Percentiles rank a stretch among this genome's conserved stretches.
phyloP scores from a whole-genome alignment of 225 moss, liverwort and hornwort genomes.

The Antitrichia curtipendula region DNA sequence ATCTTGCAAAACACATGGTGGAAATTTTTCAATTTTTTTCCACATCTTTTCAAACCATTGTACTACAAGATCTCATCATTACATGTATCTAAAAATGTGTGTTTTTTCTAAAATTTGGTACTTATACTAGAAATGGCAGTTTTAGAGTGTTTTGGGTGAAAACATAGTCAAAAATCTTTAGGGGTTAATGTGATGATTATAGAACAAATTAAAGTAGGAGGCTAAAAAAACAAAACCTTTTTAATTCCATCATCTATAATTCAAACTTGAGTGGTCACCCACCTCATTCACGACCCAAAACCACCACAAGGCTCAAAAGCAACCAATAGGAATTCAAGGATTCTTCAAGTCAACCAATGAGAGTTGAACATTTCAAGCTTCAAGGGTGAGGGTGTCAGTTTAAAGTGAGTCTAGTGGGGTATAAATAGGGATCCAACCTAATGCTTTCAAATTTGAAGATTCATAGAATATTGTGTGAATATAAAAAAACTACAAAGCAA shows the following conservation, averaged over 20 bases:
- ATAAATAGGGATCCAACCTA: accelerated
- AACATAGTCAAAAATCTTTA: too few relatives aligned
- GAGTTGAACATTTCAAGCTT: not conserved
- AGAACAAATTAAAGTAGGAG: not conserved
- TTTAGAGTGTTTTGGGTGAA: too few relatives aligned
- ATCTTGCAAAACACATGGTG: too few relatives aligned
- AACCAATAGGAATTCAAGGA: not conserved
- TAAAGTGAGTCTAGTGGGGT: not conserved
- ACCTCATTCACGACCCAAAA: not conserved
- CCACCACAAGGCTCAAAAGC: not conserved
- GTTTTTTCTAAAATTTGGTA: too few relatives aligned
- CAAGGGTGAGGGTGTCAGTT: accelerated
- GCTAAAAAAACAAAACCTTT: not conserved
- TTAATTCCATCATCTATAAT: not conserved
- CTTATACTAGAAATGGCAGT: too few relatives aligned
- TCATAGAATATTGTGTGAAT: not conserved
- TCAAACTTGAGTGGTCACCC: too few relatives aligned
- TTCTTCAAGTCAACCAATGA: not conserved
- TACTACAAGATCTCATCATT: too few relatives aligned
- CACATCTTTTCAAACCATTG: too few relatives aligned
- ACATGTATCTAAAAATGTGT: too few relatives aligned
- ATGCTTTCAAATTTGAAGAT: not conserved
- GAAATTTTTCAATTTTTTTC: too few relatives aligned
- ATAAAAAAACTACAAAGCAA: not conserved
- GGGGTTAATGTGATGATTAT: not conserved